Evolutionary conservation across 2,329 filamentous ascomycete genomes (phyloP).

Genomic region (Claviceps capensis): DNA sequence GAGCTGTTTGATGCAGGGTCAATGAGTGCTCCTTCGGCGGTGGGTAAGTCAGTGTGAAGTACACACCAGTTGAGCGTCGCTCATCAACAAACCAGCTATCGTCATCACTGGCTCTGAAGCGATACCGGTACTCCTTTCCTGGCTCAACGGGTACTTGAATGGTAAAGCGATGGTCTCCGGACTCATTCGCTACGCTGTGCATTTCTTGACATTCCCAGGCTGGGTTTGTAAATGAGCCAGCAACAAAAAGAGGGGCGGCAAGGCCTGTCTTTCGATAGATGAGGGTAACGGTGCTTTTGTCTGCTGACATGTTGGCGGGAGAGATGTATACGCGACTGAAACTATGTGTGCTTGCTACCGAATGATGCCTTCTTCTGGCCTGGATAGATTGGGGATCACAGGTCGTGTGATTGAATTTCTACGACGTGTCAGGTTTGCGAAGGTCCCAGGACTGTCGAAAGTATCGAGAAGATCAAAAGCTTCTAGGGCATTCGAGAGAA

Average conservation of each 20-base stretch:
- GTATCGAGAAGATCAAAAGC: neutral
- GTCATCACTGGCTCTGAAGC: constrained; percentile 52
- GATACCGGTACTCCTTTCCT: constrained; percentile 56
- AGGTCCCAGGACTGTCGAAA: no score
- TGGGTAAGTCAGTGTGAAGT: no score
- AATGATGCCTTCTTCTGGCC: neutral
- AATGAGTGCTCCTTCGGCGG: neutral
- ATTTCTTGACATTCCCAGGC: constrained; percentile 57
- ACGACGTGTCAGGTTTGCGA: no score
- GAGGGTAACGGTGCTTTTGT: constrained; percentile 36
- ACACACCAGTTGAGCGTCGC: constrained; percentile 38
- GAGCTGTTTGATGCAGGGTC: neutral
- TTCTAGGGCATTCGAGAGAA: neutral
- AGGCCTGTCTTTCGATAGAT: constrained; percentile 46
- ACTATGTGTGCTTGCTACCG: neutral
- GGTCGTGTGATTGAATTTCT: neutral
- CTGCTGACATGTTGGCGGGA: constrained; percentile 8
- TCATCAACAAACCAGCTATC: constrained; percentile 62
- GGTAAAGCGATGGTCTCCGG: constrained; percentile 44
- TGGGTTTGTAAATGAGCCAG: constrained; percentile 53
- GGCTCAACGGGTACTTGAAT: constrained; percentile 40
- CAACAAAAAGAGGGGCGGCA: constrained; percentile 55
- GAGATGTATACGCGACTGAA: neutral
- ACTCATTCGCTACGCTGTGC: constrained; percentile 34
- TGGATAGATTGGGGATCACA: neutral